A percentile compares a stretch with the other conserved stretches of the same genome.
Evolutionary conservation across 2,329 filamentous ascomycete genomes (phyloP).

Genomic region (Lachnellula hyalina): DNA sequence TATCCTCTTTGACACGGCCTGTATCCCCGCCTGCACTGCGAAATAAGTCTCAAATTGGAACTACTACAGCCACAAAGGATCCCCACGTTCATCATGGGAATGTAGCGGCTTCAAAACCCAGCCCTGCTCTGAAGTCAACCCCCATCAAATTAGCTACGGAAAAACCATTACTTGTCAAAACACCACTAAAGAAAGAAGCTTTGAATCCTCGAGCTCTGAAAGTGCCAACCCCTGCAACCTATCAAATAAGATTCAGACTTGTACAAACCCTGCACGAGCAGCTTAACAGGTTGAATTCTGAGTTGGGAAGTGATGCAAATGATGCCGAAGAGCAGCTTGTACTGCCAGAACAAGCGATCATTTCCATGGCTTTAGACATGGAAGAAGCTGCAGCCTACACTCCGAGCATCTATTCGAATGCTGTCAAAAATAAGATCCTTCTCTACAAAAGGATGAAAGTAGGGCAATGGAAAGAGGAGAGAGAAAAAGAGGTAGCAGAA

Average conservation of each 20-base stretch:
- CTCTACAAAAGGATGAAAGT: constrained; percentile 69
- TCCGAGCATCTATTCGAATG: constrained; percentile 69
- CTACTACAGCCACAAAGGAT: neutral
- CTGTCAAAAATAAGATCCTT: constrained; percentile 76
- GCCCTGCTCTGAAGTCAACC: constrained; percentile 2
- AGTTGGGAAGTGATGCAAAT: constrained; percentile 48
- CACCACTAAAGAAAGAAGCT: constrained; percentile 39
- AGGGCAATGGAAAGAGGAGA: constrained; percentile 65
- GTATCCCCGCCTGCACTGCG: neutral
- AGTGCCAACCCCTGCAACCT: constrained; percentile 49
- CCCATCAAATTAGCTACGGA: constrained; percentile 8
- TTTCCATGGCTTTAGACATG: constrained; percentile 65
- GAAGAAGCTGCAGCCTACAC: constrained; percentile 74
- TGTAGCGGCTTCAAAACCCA: constrained; percentile 7
- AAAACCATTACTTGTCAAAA: constrained; percentile 12
- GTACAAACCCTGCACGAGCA: constrained; percentile 61
- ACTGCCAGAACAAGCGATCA: constrained; percentile 60
- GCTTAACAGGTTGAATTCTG: constrained; percentile 61
- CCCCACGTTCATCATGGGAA: constrained; percentile 2
- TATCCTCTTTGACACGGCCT: neutral
- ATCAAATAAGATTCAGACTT: constrained; percentile 51
- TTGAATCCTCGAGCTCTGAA: constrained; percentile 65
- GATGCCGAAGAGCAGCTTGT: constrained; percentile 48
- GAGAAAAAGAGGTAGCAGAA: constrained; percentile 40
- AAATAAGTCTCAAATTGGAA: constrained; percentile 10